phyloP scores from a whole-genome alignment of 768 basidiomycete species.

The Podaxis sp. region DNA sequence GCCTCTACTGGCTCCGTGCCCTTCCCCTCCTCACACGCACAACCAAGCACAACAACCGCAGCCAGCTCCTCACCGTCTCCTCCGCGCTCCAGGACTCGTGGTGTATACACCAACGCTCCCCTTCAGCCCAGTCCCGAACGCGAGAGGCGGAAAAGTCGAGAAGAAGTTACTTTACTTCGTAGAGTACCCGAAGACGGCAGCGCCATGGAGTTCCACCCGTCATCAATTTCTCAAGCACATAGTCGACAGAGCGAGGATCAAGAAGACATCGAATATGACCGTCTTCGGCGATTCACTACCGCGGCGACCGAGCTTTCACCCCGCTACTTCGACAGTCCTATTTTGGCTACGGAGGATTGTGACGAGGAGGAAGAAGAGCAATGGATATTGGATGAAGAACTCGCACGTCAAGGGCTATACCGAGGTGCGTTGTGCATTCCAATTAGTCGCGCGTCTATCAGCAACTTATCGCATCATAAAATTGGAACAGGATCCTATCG shows the following conservation, averaged over 20 bases:
- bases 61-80: not conserved
- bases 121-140: constrained; percentile 6
- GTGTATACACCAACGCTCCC: not conserved
- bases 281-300: not conserved
- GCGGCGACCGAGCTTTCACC: constrained; percentile 6
- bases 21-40: not conserved
- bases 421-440: constrained; percentile 20
- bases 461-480: constrained; percentile 6
- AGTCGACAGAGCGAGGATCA: not conserved
- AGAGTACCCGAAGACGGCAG: constrained; percentile 38
- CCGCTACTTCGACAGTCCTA: constrained; percentile 17
- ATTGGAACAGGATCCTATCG: constrained; percentile 56
- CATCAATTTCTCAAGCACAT: not conserved
- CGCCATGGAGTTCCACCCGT: constrained; percentile 17
- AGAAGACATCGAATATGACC: not conserved
- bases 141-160: constrained; percentile 13
- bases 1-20: not conserved
- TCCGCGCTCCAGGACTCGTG: not conserved
- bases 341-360: constrained; percentile 21
- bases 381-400: constrained; percentile 30
- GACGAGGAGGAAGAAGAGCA: constrained; percentile 37
- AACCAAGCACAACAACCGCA: not conserved
- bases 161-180: constrained; percentile 24
- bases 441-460: constrained; percentile 3
- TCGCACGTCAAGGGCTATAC: constrained; percentile 30